Evolutionary conservation across 2,329 filamentous ascomycete genomes (phyloP).

Genomic region (Trichoderma hamatum): DNA sequence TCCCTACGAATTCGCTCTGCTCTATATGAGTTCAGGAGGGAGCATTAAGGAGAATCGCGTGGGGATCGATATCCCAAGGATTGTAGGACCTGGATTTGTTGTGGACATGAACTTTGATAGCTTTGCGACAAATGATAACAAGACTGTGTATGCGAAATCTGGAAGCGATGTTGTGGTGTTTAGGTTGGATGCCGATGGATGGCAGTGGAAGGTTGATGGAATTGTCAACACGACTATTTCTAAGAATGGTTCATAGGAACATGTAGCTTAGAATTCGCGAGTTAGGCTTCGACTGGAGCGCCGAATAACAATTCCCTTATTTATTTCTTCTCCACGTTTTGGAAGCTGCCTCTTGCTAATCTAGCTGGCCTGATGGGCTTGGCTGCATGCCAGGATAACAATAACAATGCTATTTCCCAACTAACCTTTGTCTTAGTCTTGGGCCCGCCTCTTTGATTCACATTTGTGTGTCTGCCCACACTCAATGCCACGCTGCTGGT

Average conservation of each 20-base stretch:
- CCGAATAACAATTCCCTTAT: too few relatives aligned
- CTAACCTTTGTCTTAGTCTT: background rate
- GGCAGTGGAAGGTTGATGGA: constrained; percentile 26
- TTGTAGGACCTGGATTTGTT: constrained; percentile 23
- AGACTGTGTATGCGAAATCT: constrained; percentile 30
- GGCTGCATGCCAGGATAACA: background rate
- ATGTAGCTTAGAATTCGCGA: too few relatives aligned
- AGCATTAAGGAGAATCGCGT: constrained; percentile 29
- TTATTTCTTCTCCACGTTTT: background rate
- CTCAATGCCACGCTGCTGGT: background rate
- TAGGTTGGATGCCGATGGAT: constrained; percentile 19
- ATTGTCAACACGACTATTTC: constrained; percentile 19
- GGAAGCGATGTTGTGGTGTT: constrained; percentile 30
- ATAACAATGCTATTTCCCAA: background rate
- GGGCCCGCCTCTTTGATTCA: background rate
- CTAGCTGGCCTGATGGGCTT: background rate
- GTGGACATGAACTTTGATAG: constrained; percentile 23
- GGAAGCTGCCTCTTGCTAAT: background rate
- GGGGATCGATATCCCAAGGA: constrained; percentile 18
- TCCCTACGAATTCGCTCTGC: constrained; percentile 30
- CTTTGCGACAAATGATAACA: constrained; percentile 29
- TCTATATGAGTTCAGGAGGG: constrained; percentile 26
- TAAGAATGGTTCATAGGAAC: background rate
- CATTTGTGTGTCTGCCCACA: background rate
- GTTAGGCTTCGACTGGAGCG: too few relatives aligned